Conservation (phyloP, 805 yeast genomes). For the Huiozyma sinensis region DNA sequence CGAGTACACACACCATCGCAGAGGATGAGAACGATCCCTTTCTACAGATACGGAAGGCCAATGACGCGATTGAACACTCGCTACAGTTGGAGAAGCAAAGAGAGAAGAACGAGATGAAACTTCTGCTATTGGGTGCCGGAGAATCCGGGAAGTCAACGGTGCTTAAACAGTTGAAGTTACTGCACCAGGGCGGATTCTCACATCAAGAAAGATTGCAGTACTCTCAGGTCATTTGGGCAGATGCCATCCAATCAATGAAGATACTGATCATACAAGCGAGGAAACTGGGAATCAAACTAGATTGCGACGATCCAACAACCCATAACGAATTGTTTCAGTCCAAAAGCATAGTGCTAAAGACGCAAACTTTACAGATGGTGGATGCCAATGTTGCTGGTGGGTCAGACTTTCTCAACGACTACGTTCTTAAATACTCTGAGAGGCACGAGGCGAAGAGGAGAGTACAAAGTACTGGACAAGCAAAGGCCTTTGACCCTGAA, state of each 20-base stretch:
- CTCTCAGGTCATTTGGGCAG: constrained; percentile 85
- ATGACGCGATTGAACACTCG: constrained; percentile 56
- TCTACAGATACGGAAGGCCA: constrained; percentile 41
- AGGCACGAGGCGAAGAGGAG: constrained; percentile 42
- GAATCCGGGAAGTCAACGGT: constrained; percentile 94
- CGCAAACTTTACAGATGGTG: constrained; percentile 49
- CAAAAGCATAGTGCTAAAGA: constrained; percentile 42
- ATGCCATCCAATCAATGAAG: constrained; percentile 77
- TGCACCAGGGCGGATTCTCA: constrained; percentile 80
- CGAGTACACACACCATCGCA: constrained; percentile 32
- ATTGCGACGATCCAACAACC: constrained; percentile 44
- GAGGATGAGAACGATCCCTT: constrained; percentile 43
- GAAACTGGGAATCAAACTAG: constrained; percentile 49
- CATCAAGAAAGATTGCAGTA: constrained; percentile 71
- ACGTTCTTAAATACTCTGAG: constrained; percentile 51
- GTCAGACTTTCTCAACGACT: constrained; percentile 48
- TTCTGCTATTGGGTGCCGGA: constrained; percentile 84
- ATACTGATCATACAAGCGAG: constrained; percentile 66
- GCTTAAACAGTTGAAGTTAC: constrained; percentile 71
- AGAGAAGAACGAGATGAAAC: constrained; percentile 51
- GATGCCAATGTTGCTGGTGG: constrained; percentile 64
- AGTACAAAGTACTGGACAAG: constrained; percentile 44
- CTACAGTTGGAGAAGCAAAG: constrained; percentile 41
- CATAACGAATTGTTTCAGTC: constrained; percentile 35
- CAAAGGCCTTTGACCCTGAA: constrained; percentile 23